These are phyloP conservation scores for Parietichytrium sp. DNA, from an alignment of 108 stramenopile species.

Conservation along the genomic window DNA sequence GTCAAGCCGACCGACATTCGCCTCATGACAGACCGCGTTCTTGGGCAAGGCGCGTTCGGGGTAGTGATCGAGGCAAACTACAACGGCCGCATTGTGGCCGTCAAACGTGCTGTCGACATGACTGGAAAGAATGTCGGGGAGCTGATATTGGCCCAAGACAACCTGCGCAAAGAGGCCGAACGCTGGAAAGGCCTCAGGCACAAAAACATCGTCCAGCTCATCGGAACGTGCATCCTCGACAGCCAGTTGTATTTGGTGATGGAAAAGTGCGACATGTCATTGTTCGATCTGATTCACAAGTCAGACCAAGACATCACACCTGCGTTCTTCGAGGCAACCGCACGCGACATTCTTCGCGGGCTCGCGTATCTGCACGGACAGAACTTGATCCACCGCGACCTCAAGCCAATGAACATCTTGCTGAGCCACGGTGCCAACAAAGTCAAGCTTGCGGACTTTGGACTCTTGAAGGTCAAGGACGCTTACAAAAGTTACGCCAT, in stretches of 20 bases:
- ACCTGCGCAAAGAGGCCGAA: conserved; percentile 1
- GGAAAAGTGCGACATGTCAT: background rate
- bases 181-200: conserved; percentile 1
- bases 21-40: no score
- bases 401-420: background rate
- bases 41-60: no score
- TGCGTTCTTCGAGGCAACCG: background rate
- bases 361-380: background rate
- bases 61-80: no score
- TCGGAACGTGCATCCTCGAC: background rate
- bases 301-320: no score
- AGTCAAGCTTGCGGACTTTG: conserved; percentile 26
- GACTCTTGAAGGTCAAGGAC: background rate
- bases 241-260: background rate
- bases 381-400: background rate
- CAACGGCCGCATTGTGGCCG: no score
- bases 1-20: no score
- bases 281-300: conserved; percentile 22
- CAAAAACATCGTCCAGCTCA: conserved; percentile 11
- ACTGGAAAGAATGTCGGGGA: no score
- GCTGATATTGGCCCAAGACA: no score
- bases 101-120: no score
- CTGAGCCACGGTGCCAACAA: background rate
- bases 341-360: background rate
- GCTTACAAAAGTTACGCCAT: background rate